A percentile compares a stretch with the other conserved stretches of the same genome.
Conservation (phyloP, 805 yeast genomes). For the Saccharomycopsis sp. region DNA sequence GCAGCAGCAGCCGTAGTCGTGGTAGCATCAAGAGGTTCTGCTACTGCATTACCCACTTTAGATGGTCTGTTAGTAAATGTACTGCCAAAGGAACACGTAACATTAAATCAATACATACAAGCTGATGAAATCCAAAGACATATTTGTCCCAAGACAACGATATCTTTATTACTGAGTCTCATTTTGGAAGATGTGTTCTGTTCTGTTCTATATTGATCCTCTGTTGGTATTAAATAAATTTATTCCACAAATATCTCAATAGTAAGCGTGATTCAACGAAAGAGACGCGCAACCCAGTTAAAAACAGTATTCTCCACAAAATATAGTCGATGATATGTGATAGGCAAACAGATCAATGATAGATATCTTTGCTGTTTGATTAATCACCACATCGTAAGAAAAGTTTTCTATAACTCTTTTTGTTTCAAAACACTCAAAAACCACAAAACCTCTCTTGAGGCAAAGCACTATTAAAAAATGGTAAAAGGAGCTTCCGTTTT, state of each 20-base stretch:
- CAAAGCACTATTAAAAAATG: neutral
- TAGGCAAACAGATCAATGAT: neutral
- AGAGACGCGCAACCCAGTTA: neutral
- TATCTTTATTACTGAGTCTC: neutral
- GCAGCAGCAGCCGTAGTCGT: slow-evolving; percentile 29
- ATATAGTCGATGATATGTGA: no score
- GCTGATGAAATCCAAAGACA: neutral
- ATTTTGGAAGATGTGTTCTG: neutral
- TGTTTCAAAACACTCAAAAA: neutral
- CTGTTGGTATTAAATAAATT: neutral
- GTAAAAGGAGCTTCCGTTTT: neutral
- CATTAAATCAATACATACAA: neutral
- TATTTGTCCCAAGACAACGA: neutral
- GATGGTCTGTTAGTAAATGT: neutral
- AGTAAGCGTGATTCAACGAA: neutral
- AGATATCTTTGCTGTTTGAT: neutral
- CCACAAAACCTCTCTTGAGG: neutral
- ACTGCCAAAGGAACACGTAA: neutral
- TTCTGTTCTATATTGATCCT: neutral
- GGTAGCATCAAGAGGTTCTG: slow-evolving; percentile 25
- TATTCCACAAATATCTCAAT: neutral
- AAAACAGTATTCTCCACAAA: neutral
- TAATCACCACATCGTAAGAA: neutral
- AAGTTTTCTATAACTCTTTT: neutral
- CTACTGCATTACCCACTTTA: neutral